Conservation (phyloP, 1,284 basidiomycete species). For the Ustilago nuda region DNA sequence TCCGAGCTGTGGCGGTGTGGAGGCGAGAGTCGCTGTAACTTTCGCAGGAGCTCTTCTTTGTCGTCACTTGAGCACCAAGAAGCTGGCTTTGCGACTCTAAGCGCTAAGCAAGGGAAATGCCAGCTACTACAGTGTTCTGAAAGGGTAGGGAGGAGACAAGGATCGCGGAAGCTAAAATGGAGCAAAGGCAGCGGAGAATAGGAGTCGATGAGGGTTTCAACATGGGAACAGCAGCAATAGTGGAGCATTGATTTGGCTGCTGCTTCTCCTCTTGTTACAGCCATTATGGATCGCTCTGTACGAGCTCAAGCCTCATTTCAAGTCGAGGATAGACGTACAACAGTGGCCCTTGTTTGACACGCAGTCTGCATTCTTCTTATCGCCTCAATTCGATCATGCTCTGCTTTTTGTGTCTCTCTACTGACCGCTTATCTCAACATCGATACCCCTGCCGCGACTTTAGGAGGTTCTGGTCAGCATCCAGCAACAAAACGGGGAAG, state of each 20-base stretch:
- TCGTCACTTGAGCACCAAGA: neutral
- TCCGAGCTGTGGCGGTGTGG: neutral
- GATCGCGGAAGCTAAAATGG: neutral
- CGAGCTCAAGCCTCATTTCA: neutral
- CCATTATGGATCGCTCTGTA: neutral
- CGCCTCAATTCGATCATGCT: neutral
- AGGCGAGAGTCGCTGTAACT: neutral
- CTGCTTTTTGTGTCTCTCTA: neutral
- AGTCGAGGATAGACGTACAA: too few species aligned
- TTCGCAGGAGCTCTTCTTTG: neutral
- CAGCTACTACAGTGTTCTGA: too few species aligned
- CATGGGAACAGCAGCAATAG: neutral
- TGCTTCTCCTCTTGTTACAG: neutral
- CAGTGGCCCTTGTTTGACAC: conserved; percentile 1
- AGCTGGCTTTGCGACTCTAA: neutral
- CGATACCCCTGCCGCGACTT: neutral
- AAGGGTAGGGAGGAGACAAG: neutral
- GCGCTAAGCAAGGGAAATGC: neutral
- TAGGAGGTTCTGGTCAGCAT: too few species aligned
- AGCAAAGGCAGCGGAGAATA: conserved; percentile 24
- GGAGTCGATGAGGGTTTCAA: conserved; percentile 19
- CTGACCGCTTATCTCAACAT: neutral
- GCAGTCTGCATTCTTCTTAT: neutral
- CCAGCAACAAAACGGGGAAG: neutral
- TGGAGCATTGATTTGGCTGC: neutral